A percentile compares a stretch with the other conserved stretches of the same genome.
These are phyloP conservation scores for Larix sibirica DNA, from an alignment of 83 land plant genomes.

Conservation along the genomic window DNA sequence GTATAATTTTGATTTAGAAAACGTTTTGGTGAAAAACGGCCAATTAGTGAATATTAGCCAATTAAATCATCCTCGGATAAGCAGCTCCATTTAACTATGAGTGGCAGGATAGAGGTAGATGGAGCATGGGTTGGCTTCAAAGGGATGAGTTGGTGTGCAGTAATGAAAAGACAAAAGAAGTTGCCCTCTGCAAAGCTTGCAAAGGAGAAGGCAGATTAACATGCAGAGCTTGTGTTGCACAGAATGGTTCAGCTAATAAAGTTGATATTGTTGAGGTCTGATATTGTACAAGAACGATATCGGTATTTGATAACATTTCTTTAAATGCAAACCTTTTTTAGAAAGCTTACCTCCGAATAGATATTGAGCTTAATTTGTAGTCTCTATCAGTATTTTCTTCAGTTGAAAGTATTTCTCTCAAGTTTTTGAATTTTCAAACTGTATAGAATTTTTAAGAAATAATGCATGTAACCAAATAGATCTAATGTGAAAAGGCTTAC, in stretches of 20 bases:
- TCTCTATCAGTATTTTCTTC: no score
- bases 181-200: constrained; percentile 20
- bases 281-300: no score
- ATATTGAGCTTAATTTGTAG: no score
- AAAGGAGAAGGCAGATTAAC: constrained; percentile 25
- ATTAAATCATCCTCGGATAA: neutral
- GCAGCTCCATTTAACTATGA: neutral
- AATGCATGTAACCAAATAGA: no score
- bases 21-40: neutral
- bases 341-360: no score
- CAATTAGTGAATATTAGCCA: neutral
- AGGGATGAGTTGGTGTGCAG: neutral
- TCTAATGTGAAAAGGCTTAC: no score
- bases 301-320: no score
- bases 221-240: constrained; percentile 12
- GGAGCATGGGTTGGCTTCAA: constrained; percentile 36
- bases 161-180: neutral
- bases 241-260: constrained; percentile 1
- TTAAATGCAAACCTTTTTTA: no score
- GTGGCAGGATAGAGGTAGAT: constrained; percentile 28
- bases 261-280: constrained; percentile 16
- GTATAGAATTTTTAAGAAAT: no score
- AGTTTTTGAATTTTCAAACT: no score
- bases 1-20: no score
- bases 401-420: no score